A percentile compares a stretch with the other conserved stretches of the same genome.
Conservation (phyloP, 2,329 filamentous ascomycete species). For the Clonostachys byssicola region DNA sequence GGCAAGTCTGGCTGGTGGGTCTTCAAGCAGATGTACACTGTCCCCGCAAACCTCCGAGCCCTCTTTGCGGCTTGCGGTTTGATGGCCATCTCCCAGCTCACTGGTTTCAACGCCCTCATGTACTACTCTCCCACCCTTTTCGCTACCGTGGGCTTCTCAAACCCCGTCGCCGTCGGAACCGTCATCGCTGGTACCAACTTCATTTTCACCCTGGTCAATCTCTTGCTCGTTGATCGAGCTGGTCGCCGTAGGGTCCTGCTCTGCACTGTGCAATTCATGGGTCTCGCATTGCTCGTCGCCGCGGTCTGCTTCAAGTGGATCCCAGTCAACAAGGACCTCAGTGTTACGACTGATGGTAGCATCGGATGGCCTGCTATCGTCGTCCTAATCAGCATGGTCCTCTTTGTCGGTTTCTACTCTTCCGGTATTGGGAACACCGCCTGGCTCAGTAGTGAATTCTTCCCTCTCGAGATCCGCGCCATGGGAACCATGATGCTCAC, state of each 20-base stretch:
- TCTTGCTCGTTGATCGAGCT: background rate
- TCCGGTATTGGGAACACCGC: constrained; percentile 11
- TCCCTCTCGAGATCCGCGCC: constrained; percentile 34
- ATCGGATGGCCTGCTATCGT: background rate
- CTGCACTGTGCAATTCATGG: background rate
- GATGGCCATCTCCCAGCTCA: constrained; percentile 30
- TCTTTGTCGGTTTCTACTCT: constrained; percentile 14
- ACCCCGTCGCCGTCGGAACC: constrained; percentile 25
- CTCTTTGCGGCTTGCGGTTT: constrained; percentile 33
- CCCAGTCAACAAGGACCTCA: background rate
- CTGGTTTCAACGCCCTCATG: constrained; percentile 14
- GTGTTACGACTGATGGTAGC: constrained; percentile 27
- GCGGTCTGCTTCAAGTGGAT: background rate
- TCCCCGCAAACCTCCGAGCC: constrained; percentile 28
- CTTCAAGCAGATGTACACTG: constrained; percentile 19
- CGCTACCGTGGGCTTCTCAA: constrained; percentile 16
- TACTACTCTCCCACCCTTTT: constrained; percentile 13
- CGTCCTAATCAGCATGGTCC: constrained; percentile 4
- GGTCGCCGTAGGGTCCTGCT: background rate
- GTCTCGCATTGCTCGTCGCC: background rate
- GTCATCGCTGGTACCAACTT: background rate
- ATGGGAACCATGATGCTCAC: constrained; percentile 39
- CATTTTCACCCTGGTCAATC: background rate
- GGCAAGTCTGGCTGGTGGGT: constrained; percentile 5
- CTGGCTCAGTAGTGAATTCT: constrained; percentile 13